These are phyloP conservation scores for Adenanthera pavonina DNA, from an alignment of 306 rosid genomes.

Conservation along the genomic window DNA sequence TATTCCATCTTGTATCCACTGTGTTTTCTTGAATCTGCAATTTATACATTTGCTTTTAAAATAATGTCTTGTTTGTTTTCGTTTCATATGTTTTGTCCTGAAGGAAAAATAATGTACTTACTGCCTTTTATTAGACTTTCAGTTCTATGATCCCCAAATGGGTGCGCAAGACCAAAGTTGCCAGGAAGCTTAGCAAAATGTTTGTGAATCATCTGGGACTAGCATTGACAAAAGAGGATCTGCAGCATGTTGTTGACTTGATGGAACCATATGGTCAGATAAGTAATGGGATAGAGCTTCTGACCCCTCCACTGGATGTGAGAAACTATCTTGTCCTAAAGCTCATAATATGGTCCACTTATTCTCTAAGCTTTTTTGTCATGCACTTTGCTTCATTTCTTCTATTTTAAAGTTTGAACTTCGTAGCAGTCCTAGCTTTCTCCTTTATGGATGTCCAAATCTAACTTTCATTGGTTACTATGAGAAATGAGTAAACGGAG, in stretches of 20 bases:
- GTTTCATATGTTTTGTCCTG: slow-evolving; percentile 27
- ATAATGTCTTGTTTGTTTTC: slow-evolving; percentile 29
- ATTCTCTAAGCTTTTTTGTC: slow-evolving; percentile 31
- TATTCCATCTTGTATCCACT: slow-evolving; percentile 10
- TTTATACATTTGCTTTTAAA: slow-evolving; percentile 19
- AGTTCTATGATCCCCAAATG: slow-evolving; percentile 63
- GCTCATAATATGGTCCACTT: slow-evolving; percentile 27
- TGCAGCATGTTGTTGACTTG: slow-evolving; percentile 82
- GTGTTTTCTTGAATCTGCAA: slow-evolving; percentile 28
- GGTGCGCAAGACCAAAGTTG: slow-evolving; percentile 67
- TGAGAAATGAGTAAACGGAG: slow-evolving; percentile 27
- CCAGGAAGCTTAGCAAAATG: slow-evolving; percentile 56
- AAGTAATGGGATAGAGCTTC: slow-evolving; percentile 91
- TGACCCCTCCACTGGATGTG: slow-evolving; percentile 91
- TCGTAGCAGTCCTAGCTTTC: slow-evolving; percentile 22
- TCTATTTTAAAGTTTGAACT: slow-evolving; percentile 33
- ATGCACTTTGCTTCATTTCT: slow-evolving; percentile 30
- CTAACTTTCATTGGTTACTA: slow-evolving; percentile 37
- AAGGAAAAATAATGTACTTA: slow-evolving; percentile 38
- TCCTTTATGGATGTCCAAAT: slow-evolving; percentile 17
- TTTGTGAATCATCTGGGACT: slow-evolving; percentile 92
- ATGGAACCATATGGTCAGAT: slow-evolving; percentile 99
- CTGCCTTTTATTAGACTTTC: slow-evolving; percentile 72
- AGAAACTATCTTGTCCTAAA: slow-evolving; percentile 45
- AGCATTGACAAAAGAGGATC: slow-evolving; percentile 75